Percentiles rank a stretch among this genome's conserved stretches.
Conservation (phyloP, 2,329 filamentous ascomycete genomes). For the Camillea tinctor region DNA sequence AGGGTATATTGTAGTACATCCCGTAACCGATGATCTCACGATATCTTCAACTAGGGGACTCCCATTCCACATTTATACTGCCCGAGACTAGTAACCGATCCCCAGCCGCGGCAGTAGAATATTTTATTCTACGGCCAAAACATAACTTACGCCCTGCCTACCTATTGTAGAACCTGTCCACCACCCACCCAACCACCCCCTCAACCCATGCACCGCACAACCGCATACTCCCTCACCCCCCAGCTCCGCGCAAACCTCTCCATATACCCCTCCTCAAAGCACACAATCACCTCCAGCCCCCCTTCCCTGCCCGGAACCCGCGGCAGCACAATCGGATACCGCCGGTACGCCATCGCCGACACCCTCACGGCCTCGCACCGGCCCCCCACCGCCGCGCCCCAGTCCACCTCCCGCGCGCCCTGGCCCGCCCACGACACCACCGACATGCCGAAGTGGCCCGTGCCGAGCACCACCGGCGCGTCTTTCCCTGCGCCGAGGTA, state of each 20-base stretch:
- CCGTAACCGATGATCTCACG: too few relatives aligned
- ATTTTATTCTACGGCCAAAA: too few relatives aligned
- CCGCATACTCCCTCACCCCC: constrained; percentile 17
- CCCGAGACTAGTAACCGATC: too few relatives aligned
- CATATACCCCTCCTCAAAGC: constrained; percentile 19
- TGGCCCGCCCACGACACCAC: constrained; percentile 34
- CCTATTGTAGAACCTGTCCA: too few relatives aligned
- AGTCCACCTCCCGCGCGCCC: constrained; percentile 25
- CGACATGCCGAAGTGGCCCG: constrained; percentile 21
- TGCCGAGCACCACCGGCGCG: constrained; percentile 14
- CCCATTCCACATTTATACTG: too few relatives aligned
- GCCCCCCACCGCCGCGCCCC: constrained; percentile 22
- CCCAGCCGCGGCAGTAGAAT: too few relatives aligned
- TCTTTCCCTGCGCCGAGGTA: too few relatives aligned
- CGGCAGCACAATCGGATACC: constrained; percentile 31
- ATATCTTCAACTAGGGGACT: too few relatives aligned
- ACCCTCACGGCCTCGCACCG: constrained; percentile 29
- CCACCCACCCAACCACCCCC: too few relatives aligned
- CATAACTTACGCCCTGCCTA: too few relatives aligned
- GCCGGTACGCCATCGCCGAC: constrained; percentile 15
- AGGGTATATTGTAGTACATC: too few relatives aligned
- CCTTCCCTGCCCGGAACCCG: constrained; percentile 17
- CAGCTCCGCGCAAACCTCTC: constrained; percentile 15
- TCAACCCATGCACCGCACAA: constrained; percentile 21
- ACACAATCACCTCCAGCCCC: constrained; percentile 27